Evolutionary conservation across 139 green algal genomes (phyloP).

Genomic region (Chlorella sp.): DNA sequence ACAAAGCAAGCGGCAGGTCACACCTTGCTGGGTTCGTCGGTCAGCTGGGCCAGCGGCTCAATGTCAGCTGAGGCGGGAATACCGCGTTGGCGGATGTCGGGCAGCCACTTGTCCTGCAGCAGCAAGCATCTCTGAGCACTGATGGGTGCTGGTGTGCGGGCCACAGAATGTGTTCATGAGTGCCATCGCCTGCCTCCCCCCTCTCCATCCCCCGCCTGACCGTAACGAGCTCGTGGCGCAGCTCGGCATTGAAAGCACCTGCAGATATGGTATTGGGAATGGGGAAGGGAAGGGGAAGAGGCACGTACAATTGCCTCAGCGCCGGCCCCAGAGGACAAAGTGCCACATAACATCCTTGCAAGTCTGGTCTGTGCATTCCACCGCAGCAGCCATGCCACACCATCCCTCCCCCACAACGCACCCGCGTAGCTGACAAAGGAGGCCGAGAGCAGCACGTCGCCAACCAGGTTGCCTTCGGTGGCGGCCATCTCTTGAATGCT

Average conservation of each 20-base stretch:
- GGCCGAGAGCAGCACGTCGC: conserved; percentile 83
- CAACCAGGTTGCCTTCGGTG: conserved; percentile 62
- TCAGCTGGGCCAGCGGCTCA: conserved; percentile 62
- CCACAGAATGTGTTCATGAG: too few relatives aligned
- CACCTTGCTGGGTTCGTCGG: conserved; percentile 69
- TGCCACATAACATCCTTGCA: too few relatives aligned
- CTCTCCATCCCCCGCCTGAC: too few relatives aligned
- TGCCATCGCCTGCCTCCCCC: too few relatives aligned
- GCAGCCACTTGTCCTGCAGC: conserved; percentile 78
- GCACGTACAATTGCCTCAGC: too few relatives aligned
- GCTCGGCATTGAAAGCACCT: conserved; percentile 83
- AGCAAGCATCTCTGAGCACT: conserved; percentile 27
- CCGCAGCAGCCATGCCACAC: too few relatives aligned
- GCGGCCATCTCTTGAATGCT: conserved; percentile 77
- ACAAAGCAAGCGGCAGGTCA: background rate
- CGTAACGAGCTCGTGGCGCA: conserved; percentile 47
- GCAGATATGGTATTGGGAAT: too few relatives aligned
- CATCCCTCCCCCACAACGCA: too few relatives aligned
- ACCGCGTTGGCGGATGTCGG: conserved; percentile 70
- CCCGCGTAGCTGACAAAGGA: conserved; percentile 89
- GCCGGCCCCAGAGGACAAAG: too few relatives aligned
- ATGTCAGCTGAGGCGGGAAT: conserved; percentile 73
- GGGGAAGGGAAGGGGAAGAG: too few relatives aligned
- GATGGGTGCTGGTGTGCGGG: too few relatives aligned
- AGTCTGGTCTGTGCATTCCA: too few relatives aligned